phyloP scores from a whole-genome alignment of 1,284 basidiomycete species.

The Porodaedalea pini region DNA sequence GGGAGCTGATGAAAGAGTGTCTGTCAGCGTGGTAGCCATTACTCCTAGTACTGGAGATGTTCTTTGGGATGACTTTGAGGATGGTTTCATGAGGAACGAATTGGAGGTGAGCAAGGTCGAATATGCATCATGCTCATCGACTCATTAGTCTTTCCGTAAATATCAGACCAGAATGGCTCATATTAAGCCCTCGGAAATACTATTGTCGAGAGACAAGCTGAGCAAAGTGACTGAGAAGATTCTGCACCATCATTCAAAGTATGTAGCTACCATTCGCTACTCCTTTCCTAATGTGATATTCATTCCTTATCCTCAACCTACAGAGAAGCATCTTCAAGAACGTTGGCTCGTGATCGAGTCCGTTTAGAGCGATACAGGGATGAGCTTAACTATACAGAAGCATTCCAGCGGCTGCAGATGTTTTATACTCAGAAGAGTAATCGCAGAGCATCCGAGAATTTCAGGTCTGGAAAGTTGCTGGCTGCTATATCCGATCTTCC shows the following conservation, averaged over 20 bases:
- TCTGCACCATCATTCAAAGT: slow-evolving; percentile 66
- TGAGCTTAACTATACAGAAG: slow-evolving; percentile 61
- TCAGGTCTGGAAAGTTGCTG: slow-evolving; percentile 54
- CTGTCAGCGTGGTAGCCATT: slow-evolving; percentile 75
- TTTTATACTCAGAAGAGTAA: slow-evolving; percentile 65
- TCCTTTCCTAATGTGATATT: too few relatives aligned
- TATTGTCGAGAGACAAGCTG: slow-evolving; percentile 62
- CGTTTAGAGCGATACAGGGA: slow-evolving; percentile 65
- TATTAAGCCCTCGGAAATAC: slow-evolving; percentile 78
- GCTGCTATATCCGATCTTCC: slow-evolving; percentile 72
- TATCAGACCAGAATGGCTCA: slow-evolving; percentile 78
- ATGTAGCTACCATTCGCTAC: slow-evolving; percentile 23
- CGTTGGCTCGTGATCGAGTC: slow-evolving; percentile 43
- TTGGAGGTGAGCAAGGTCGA: slow-evolving; percentile 60
- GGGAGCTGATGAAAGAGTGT: slow-evolving; percentile 54
- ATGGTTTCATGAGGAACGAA: slow-evolving; percentile 76
- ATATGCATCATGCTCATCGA: not conserved
- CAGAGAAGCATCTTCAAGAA: slow-evolving; percentile 28
- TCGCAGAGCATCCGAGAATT: slow-evolving; percentile 42
- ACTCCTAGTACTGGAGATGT: slow-evolving; percentile 88
- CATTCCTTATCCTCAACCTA: not conserved
- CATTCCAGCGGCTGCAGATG: slow-evolving; percentile 66
- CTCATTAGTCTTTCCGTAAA: not conserved
- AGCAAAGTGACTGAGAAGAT: slow-evolving; percentile 77
- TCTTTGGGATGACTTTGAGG: slow-evolving; percentile 87